Conservation (phyloP, 2,329 filamentous ascomycete genomes). For the Dothidotthia symphoricarpi region DNA sequence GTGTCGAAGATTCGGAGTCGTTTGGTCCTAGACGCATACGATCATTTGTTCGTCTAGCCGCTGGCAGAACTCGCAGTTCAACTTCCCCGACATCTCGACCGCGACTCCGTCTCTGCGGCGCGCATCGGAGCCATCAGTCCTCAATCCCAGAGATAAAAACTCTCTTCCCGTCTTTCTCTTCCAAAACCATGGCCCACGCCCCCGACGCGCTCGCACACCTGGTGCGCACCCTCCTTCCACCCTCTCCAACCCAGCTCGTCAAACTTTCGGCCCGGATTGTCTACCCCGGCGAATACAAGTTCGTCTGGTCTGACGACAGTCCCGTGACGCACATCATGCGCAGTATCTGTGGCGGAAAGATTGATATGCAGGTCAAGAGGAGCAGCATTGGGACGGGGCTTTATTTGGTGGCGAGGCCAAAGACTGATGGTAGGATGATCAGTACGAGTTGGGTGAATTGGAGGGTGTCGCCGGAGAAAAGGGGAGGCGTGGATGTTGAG, state of each 20-base stretch:
- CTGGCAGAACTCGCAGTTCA: background rate
- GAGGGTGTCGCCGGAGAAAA: slow-evolving; percentile 7
- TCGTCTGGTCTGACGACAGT: slow-evolving; percentile 41
- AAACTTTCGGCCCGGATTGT: slow-evolving; percentile 43
- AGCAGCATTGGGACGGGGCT: slow-evolving; percentile 17
- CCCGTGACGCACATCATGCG: slow-evolving; percentile 40
- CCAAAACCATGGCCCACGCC: slow-evolving; percentile 15
- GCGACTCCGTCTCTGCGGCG: slow-evolving; percentile 18
- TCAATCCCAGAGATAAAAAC: background rate
- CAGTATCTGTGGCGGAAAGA: slow-evolving; percentile 40
- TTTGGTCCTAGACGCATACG: slow-evolving; percentile 5
- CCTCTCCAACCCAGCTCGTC: slow-evolving; percentile 16
- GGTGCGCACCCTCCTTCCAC: slow-evolving; percentile 34
- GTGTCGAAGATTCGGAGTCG: slow-evolving; percentile 11
- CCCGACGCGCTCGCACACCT: slow-evolving; percentile 34
- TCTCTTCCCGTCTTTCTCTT: slow-evolving; percentile 15
- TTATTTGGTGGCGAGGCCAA: slow-evolving; percentile 12
- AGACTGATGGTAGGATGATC: slow-evolving; percentile 17
- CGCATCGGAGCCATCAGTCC: slow-evolving; percentile 1
- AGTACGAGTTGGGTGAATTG: slow-evolving; percentile 29
- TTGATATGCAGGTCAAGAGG: slow-evolving; percentile 27
- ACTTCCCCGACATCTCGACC: slow-evolving; percentile 11
- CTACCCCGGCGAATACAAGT: slow-evolving; percentile 41
- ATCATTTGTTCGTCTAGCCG: slow-evolving; percentile 4
- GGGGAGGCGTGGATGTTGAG: slow-evolving; percentile 4